These are phyloP conservation scores for Hypoxylon sp. DNA, from an alignment of 2,329 filamentous ascomycete species.

Conservation along the genomic window DNA sequence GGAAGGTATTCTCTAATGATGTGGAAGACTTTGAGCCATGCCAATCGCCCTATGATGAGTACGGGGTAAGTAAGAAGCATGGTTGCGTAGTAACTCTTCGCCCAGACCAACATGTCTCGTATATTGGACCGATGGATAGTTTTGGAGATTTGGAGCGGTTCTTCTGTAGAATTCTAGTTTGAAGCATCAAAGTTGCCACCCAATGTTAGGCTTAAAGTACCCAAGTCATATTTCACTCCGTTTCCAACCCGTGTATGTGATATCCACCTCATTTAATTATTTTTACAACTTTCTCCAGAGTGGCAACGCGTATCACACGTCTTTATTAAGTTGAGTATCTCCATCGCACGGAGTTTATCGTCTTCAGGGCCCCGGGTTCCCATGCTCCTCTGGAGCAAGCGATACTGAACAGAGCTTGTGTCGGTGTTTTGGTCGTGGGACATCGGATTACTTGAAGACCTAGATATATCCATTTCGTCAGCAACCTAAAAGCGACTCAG, in stretches of 20 bases:
- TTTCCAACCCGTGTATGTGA: too few species aligned
- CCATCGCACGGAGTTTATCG: background rate
- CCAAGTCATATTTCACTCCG: too few species aligned
- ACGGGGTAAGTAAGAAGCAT: background rate
- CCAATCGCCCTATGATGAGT: conserved; percentile 1
- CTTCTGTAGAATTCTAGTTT: background rate
- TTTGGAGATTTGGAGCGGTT: background rate
- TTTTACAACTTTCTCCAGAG: too few species aligned
- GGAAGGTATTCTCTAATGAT: background rate
- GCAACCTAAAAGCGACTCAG: too few species aligned
- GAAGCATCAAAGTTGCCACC: too few species aligned
- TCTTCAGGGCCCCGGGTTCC: background rate
- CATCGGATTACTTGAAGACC: too few species aligned
- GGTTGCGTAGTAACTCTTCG: conserved; percentile 3
- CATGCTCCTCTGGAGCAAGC: background rate
- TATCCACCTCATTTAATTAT: too few species aligned
- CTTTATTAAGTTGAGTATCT: background rate
- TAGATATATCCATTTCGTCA: too few species aligned
- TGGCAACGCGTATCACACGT: too few species aligned
- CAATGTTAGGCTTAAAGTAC: too few species aligned
- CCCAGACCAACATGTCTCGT: conserved; percentile 10
- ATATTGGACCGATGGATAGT: background rate
- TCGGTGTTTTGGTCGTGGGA: too few species aligned
- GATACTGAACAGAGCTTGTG: conserved; percentile 2
- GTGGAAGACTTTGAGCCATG: conserved; percentile 4